These are phyloP conservation scores for Acacia melanoxylon DNA, from an alignment of 306 rosid species.

Conservation along the genomic window DNA sequence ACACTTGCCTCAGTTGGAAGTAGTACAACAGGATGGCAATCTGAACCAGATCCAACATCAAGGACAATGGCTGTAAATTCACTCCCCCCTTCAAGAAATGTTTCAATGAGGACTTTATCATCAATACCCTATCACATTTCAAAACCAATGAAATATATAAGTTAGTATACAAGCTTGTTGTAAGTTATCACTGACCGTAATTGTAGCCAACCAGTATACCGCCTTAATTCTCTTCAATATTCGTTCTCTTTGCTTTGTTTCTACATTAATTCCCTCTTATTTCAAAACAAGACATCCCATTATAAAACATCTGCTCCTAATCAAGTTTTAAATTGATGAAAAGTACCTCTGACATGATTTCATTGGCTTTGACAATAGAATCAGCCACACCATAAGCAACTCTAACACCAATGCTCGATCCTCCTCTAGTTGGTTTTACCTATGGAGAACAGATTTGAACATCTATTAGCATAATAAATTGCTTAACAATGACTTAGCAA, in stretches of 20 bases:
- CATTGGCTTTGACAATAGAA: conserved; percentile 67
- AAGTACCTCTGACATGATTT: conserved; percentile 76
- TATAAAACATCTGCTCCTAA: not conserved
- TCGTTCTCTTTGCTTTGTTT: conserved; percentile 1
- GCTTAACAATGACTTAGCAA: conserved; percentile 10
- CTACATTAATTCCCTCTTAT: conserved; percentile 1
- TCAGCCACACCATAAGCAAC: conserved; percentile 90
- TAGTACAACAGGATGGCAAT: conserved; percentile 76
- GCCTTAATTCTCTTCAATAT: not conserved
- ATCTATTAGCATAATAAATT: conserved; percentile 23
- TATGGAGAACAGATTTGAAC: conserved; percentile 33
- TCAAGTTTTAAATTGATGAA: conserved; percentile 18
- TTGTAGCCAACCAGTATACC: conserved; percentile 26
- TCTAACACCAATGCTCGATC: conserved; percentile 91
- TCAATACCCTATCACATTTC: conserved; percentile 72
- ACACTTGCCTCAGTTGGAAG: conserved; percentile 84
- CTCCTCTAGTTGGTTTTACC: conserved; percentile 95
- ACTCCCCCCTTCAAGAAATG: conserved; percentile 92
- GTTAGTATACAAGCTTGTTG: conserved; percentile 9
- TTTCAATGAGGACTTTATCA: conserved; percentile 77
- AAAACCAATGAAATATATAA: conserved; percentile 27
- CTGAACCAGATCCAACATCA: conserved; percentile 81
- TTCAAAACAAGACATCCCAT: conserved; percentile 7
- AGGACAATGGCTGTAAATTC: conserved; percentile 96
- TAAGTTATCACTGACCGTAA: not conserved